These are phyloP conservation scores for Tricholoma furcatifolium DNA, from an alignment of 768 basidiomycete species.

Conservation along the genomic window DNA sequence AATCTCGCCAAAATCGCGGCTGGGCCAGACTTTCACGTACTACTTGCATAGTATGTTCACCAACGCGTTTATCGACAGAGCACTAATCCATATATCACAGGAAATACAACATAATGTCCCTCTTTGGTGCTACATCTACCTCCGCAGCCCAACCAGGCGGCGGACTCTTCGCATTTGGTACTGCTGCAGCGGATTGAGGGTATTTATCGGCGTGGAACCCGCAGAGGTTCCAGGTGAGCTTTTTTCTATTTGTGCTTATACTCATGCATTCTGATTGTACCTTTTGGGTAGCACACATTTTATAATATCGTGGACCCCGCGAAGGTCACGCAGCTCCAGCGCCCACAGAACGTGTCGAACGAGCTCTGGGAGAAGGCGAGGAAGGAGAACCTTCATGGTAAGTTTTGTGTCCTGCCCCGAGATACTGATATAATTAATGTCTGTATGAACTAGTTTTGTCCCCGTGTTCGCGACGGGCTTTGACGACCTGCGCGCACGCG, in stretches of 20 bases:
- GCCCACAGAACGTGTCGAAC: conserved; percentile 70
- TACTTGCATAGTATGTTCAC: conserved; percentile 5
- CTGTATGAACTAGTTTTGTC: conserved; percentile 65
- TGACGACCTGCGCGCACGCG: conserved; percentile 75
- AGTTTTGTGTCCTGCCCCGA: too few species aligned
- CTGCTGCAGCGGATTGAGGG: conserved; percentile 60
- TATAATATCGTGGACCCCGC: conserved; percentile 81
- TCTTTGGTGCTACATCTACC: conserved; percentile 18
- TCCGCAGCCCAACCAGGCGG: conserved; percentile 17
- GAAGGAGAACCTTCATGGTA: conserved; percentile 76
- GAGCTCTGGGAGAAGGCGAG: conserved; percentile 81
- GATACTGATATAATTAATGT: too few species aligned
- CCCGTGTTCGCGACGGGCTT: conserved; percentile 81
- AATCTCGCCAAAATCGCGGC: not conserved
- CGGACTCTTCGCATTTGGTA: conserved; percentile 39
- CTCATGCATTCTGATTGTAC: not conserved
- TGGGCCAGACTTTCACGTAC: not conserved
- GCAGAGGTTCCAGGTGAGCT: conserved; percentile 69
- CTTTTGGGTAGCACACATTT: conserved; percentile 72
- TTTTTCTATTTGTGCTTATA: not conserved
- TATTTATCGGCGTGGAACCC: conserved; percentile 75
- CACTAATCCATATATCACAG: not conserved
- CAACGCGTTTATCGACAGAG: conserved; percentile 3
- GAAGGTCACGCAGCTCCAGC: conserved; percentile 62
- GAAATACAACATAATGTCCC: conserved; percentile 11